A percentile compares a stretch with the other conserved stretches of the same genome.
These are phyloP conservation scores for Diplodia sapinea DNA, from an alignment of 2,329 filamentous ascomycete species.

Conservation along the genomic window DNA sequence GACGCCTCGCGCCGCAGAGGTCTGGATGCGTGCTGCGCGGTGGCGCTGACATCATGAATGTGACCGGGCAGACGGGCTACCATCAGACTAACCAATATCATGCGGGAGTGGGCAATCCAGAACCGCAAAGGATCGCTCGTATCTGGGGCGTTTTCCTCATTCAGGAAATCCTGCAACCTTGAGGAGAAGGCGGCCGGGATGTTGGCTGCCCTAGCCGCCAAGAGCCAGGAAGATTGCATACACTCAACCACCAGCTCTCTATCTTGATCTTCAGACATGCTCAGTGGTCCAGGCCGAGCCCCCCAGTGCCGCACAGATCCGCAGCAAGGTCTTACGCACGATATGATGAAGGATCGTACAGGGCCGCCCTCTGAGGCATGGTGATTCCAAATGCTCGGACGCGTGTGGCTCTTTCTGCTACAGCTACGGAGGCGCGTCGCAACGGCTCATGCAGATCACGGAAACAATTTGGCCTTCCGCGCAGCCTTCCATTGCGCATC, in stretches of 20 bases:
- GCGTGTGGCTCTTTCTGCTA: slow-evolving; percentile 16
- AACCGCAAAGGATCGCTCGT: slow-evolving; percentile 16
- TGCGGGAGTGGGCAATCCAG: not conserved
- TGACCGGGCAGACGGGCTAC: not conserved
- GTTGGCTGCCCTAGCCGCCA: slow-evolving; percentile 18
- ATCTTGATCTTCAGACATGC: slow-evolving; percentile 8
- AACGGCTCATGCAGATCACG: slow-evolving; percentile 23
- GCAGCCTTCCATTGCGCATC: slow-evolving; percentile 18
- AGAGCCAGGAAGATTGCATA: not conserved
- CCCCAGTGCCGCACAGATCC: slow-evolving; percentile 7
- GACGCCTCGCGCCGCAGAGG: not conserved
- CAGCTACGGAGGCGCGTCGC: slow-evolving; percentile 11
- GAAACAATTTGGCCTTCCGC: slow-evolving; percentile 21
- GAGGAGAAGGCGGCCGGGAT: not conserved
- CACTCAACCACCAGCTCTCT: slow-evolving; percentile 3
- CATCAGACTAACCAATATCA: slow-evolving; percentile 8
- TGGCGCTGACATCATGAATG: slow-evolving; percentile 20
- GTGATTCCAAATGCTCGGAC: slow-evolving; percentile 19
- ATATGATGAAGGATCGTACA: slow-evolving; percentile 14
- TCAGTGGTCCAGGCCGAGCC: not conserved
- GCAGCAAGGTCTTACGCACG: not conserved
- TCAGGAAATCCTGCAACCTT: slow-evolving; percentile 11
- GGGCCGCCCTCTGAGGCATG: not conserved
- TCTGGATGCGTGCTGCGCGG: slow-evolving; percentile 16
- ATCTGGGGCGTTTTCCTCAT: slow-evolving; percentile 18